Evolutionary conservation across 208 protist species (phyloP).

Genomic region (Trypanosoma congolense): DNA sequence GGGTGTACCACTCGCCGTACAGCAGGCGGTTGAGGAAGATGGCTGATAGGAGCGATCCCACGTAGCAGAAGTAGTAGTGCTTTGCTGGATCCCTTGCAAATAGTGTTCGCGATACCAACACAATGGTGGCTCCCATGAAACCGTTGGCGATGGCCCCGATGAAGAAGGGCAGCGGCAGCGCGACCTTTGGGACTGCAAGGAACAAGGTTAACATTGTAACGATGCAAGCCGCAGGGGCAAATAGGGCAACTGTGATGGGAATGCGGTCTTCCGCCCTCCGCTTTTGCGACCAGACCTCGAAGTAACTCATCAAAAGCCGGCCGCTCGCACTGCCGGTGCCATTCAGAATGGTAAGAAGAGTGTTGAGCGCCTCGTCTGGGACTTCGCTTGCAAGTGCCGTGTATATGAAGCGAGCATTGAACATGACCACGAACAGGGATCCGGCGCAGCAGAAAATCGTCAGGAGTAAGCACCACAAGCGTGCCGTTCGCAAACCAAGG

Average conservation of each 20-base stretch:
- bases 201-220: conserved; percentile 35
- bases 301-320: conserved; percentile 53
- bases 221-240: conserved; percentile 41
- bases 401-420: conserved; percentile 76
- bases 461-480: conserved; percentile 55
- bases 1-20: conserved; percentile 66
- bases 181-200: conserved; percentile 26
- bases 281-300: conserved; percentile 66
- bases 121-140: conserved; percentile 39
- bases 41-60: conserved; percentile 32
- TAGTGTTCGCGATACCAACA: conserved; percentile 61
- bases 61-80: conserved; percentile 71
- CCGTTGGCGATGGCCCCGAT: conserved; percentile 64
- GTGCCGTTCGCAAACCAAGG: conserved; percentile 34
- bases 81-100: conserved; percentile 69
- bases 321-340: conserved; percentile 67
- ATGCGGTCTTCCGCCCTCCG: conserved; percentile 54
- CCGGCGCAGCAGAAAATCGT: conserved; percentile 55
- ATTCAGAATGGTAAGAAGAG: conserved; percentile 57
- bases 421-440: conserved; percentile 57
- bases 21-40: conserved; percentile 60
- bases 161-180: conserved; percentile 44
- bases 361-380: conserved; percentile 32
- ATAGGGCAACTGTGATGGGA: conserved; percentile 54
- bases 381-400: conserved; percentile 35